Evolutionary conservation across 192 early-diverging fungal species (phyloP), one percentile per base, ranked within the genome.

Genomic region (Linnemannia elongata): DNA sequence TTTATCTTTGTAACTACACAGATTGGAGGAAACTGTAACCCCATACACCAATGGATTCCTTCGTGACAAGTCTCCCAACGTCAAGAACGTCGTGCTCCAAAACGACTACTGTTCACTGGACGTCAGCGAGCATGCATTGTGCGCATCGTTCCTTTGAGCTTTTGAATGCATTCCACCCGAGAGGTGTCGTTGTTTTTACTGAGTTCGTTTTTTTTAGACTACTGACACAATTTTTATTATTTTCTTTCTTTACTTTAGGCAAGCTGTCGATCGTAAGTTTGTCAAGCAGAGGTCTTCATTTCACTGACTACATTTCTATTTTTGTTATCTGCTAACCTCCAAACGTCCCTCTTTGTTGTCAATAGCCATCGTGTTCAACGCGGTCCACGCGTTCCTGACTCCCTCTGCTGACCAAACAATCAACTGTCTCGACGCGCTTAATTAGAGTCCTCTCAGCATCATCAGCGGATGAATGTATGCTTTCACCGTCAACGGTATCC

Each of bases 31-130:
- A 20, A 33, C 70, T 8, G 60, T 83, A 4, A 70, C 72, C 0
- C 82, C 82, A 3, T 83, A 83, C 72, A 74, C 76, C 1, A 66
- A 6, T 20, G 72, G 76, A 6, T 83, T 83, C 55, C 72, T 83
- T 6, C 13, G 33, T 1, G 68, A 75, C n/a, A 55, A 72, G 4
- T 69, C 55, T 52, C 80, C 80, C 2, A 42, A 52, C 8, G 80
- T 82, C 57, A 42, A 35, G 12, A 82, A 82, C 47, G 45, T n/a
- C n/a, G 74, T 76, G 1, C 22, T 82, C 22, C 80, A 82, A 49
- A 47, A 76, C 52, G 70, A 49, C n/a, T 82, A 68, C 30, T 82
- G 80, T 30, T 9, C 52, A 1, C 9, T 71, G 10, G 74, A 82
- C 12, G 9, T 76, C 38, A 24, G 66, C 0, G 69, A 55, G 24